These are phyloP conservation scores for Lagenidium giganteum DNA, from an alignment of 352 stramenopile genomes.

Conservation along the genomic window DNA sequence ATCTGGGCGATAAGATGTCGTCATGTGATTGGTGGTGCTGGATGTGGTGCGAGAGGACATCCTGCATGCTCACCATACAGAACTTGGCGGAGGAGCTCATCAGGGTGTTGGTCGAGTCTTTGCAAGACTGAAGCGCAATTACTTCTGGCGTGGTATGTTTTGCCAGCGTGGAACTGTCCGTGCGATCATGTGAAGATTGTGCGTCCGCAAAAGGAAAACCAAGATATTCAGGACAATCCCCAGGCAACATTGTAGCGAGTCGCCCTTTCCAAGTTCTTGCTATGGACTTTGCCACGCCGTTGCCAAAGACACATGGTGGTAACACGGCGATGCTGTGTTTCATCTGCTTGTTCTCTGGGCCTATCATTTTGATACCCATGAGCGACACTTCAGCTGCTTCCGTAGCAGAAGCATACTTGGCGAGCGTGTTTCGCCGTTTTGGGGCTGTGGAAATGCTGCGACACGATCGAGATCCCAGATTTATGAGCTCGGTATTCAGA, in stretches of 20 bases:
- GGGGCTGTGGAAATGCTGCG: constrained; percentile 10
- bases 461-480: constrained; percentile 12
- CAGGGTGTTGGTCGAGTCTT: constrained; percentile 1
- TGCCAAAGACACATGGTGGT: neutral
- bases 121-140: neutral
- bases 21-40: neutral
- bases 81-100: neutral
- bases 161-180: constrained; percentile 1
- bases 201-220: constrained; percentile 6
- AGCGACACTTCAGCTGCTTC: no score
- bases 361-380: constrained; percentile 1
- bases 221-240: neutral
- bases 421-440: constrained; percentile 11
- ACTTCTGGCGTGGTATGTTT: constrained; percentile 1
- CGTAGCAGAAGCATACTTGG: no score
- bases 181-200: constrained; percentile 4
- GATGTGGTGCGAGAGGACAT: constrained; percentile 2
- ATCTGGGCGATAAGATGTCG: neutral
- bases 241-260: neutral
- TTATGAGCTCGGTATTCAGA: no score
- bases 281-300: constrained; percentile 6
- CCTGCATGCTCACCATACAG: constrained; percentile 3
- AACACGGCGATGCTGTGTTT: constrained; percentile 3
- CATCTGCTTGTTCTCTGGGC: constrained; percentile 4
- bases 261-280: constrained; percentile 3